These are phyloP conservation scores for Aspergillus panamensis DNA, from an alignment of 495 filamentous ascomycete species.

Conservation along the genomic window DNA sequence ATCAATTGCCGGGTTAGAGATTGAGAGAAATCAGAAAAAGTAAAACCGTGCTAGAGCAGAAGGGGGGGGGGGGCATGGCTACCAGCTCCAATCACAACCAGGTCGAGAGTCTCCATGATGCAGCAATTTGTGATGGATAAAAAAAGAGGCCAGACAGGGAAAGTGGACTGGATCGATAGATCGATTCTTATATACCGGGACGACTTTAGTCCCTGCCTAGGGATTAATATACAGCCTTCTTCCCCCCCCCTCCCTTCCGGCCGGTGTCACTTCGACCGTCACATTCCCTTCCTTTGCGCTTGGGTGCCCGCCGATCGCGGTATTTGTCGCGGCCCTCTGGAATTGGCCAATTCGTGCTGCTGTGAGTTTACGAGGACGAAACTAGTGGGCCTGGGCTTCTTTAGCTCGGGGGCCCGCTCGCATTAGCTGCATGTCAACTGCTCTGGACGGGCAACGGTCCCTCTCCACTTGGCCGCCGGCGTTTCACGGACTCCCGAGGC, in stretches of 20 bases:
- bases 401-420: not conserved
- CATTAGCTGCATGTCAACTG: not conserved
- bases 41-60: not conserved
- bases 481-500: not conserved
- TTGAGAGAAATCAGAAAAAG: not conserved
- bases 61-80: not conserved
- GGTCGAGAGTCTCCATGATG: slow-evolving; percentile 25
- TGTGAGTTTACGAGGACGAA: not conserved
- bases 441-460: not conserved
- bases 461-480: not conserved
- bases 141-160: not conserved
- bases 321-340: not conserved
- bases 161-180: not conserved
- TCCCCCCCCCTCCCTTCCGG: not conserved
- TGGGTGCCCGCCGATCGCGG: not conserved
- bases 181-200: no score
- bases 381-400: not conserved
- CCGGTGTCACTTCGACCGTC: not conserved
- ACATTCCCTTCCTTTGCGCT: not conserved
- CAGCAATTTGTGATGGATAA: not conserved
- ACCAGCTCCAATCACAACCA: slow-evolving; percentile 44
- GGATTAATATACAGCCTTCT: no score
- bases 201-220: no score
- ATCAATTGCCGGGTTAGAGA: not conserved
- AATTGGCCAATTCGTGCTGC: not conserved